Base-by-base conservation (phyloP, 495 filamentous ascomycete genomes). In the Oidiodendron maius region DNA sequence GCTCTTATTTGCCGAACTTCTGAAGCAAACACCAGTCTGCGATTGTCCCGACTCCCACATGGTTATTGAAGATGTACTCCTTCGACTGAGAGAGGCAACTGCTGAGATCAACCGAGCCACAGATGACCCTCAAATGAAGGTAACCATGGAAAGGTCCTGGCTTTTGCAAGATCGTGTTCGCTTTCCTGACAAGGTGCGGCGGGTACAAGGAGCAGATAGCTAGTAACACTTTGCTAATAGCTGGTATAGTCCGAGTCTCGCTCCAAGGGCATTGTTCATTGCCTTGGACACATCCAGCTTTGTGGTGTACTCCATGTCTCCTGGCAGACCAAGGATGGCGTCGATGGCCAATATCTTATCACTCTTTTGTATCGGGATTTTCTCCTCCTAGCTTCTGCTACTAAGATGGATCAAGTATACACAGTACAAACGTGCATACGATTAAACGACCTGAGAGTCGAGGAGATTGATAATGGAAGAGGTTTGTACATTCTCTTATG, bases 291-390 rank as follows among this genome's bases (percentile, higher is more conserved):
- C 45, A 73, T 95, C 51, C 77, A 74, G 17, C 69, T 96, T 3
- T 98, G 93, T 59, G 93, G 93, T 26, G 87, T 85, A 37, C 72
- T 98, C 9, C 82, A 95, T 65, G 81, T 88, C 39, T 85, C 87
- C 24, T 96, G 89, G 71, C 83, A 89, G 56, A 79, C 76, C 1
- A 75, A 72, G 47, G 76, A 77, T 16, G 69, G 76, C 22, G 72
- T 84, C 18, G 71, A 71, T 26, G 93, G 91, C 2, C 76, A 85
- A 43, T 97, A 95, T 64, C 82, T 95, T 79, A 80, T 87, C 18
- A 91, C 86, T 55, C 74, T 89, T n/a, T 74, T 98, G 1, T 96
- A 95, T 62, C 80, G 80, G 24, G 79, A 84, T 21, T 86, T 89
- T 58, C 64, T 98, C 20, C 71, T 95, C 34, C 72, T 98, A 22